Base-by-base conservation (phyloP, 148 eudicot genomes). In the Agrostemma githago region DNA sequence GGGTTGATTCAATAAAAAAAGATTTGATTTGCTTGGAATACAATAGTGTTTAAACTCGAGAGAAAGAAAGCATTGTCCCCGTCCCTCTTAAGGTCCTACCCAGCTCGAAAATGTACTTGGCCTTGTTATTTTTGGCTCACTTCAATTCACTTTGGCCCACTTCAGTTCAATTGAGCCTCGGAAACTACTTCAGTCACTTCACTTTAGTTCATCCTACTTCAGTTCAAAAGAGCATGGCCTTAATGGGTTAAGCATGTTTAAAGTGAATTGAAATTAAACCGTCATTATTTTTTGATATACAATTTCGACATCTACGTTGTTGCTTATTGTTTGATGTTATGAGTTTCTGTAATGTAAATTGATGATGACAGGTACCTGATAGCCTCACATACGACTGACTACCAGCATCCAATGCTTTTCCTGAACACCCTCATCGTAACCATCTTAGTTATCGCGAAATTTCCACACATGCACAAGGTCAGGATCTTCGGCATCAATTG, bases 401-500 rank as follows among this genome's bases (percentile, higher is more conserved):
- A 91, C 68, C 90, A 91, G 70, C 82, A 89, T 72, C 93, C 97
- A 0, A 91, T 91, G 97, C 91, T 91, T 8, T 81, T 87, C 69
- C 54, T 91, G 77, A 91, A 91, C 84, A 89, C 93, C 0, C 66
- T 91, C 46, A 93, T 91, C 4, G 93, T 89, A 41, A 83, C 87
- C 19, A 81, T 91, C 70, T 83, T 91, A 21, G 93, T 91, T 40
- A 88, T 91, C 70, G 97, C 97, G 60, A 91, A 91, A 84, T 86
- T 89, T 72, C 97, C 97, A 7, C 74, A 83, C 71, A 91, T 89
- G 97, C 97, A 91, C 86, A 91, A 87, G 81, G 97, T 91, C 74
- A 91, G 97, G 8, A 91, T 91, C 10, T 91, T 91, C 54, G 97
- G 97, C 38, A 91, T 91, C 43, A 91, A 91, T 72, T 91, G 91